Evolutionary conservation across 148 eudicot species (phyloP), one percentile per base, ranked within the genome.

Genomic region (Bassia scoparia): DNA sequence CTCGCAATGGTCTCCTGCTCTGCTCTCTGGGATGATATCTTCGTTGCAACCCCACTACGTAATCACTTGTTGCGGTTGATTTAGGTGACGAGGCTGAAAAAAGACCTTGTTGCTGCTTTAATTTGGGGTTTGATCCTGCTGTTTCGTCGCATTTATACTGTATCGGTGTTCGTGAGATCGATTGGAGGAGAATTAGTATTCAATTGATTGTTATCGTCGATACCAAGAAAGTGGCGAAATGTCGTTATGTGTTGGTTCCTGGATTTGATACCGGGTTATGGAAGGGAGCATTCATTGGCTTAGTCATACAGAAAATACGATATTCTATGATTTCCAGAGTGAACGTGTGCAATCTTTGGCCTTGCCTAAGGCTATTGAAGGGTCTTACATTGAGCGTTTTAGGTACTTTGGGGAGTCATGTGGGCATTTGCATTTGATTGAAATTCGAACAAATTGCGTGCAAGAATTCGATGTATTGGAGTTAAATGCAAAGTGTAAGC

Each of bases 261-360:
- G 87, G 89, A 8, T 85, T 89, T 4, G n/a, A n/a, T 87, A 80
- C 26, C 87, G 94, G 77, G 79, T n/a, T n/a, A n/a, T n/a, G n/a
- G n/a, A 81, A 16, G 79, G 89, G 6, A 78, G 76, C n/a, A 55
- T 87, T 37, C 74, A 81, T 46, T 87, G 94, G 94, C 68, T 87
- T 0, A 81, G 83, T 55, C 83, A 79, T 54, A 78, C 74, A 0
- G 81, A 62, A 8, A 73, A 11, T 2, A 73, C 77, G 9, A 49
- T 83, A 33, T 75, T n/a, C 23, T 87, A 79, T 49, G 81, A 86
- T 76, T 48, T 74, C 5, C 67, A 50, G 15, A 46, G 60, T 46
- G 73, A 35, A 2, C n/a, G 67, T 27, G 26, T 87, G 12, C 80
- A 52, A 26, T 30, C 67, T 3, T 72, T 87, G 74, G 24, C 54